A percentile compares a stretch with the other conserved stretches of the same genome.
Evolutionary conservation across 2,329 filamentous ascomycete species (phyloP).

Genomic region (Grosmannia huntii): DNA sequence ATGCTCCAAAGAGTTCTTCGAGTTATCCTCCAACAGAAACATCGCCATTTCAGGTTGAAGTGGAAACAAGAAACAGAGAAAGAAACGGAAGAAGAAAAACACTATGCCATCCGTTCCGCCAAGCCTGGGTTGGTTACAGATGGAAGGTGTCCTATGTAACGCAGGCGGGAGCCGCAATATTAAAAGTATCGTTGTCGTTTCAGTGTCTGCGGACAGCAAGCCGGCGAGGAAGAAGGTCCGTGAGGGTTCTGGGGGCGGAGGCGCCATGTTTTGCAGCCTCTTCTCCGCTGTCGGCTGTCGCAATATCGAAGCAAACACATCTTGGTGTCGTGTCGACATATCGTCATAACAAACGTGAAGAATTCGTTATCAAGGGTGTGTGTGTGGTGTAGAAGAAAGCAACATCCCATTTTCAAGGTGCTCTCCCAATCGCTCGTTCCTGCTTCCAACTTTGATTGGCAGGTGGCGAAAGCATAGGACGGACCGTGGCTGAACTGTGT

Average conservation of each 20-base stretch:
- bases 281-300: not conserved
- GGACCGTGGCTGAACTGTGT: not conserved
- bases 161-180: not conserved
- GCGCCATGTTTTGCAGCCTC: not conserved
- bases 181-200: not conserved
- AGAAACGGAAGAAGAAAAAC: not conserved
- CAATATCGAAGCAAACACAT: not conserved
- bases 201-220: not conserved
- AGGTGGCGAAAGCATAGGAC: too few relatives aligned
- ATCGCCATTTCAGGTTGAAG: not conserved
- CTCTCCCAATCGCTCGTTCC: not conserved
- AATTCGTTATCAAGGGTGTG: not conserved
- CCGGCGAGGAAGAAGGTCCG: too few relatives aligned
- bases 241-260: not conserved
- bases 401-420: not conserved
- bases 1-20: not conserved
- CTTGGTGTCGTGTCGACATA: not conserved
- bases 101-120: not conserved
- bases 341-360: not conserved
- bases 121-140: not conserved
- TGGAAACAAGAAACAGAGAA: not conserved
- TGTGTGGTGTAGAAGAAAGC: not conserved
- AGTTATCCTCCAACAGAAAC: not conserved
- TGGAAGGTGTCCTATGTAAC: not conserved
- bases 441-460: not conserved